phyloP scores from a whole-genome alignment of 2,329 filamentous ascomycete genomes.

The Chaetoscypha palmicola region DNA sequence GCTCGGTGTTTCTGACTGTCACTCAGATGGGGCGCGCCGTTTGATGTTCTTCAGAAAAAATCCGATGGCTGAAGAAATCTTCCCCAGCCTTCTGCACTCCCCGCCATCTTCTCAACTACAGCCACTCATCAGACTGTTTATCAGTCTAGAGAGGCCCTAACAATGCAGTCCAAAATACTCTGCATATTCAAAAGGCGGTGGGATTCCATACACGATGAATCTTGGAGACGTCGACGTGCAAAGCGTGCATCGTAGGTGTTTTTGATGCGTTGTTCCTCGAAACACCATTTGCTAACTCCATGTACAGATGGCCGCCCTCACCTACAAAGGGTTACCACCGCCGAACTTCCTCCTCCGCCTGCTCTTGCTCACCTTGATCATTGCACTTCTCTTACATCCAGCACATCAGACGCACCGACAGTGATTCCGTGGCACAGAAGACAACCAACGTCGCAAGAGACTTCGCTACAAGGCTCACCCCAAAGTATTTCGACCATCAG shows the following conservation, averaged over 20 bases:
- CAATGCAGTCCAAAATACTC: conserved; percentile 24
- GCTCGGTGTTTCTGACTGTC: too few relatives aligned
- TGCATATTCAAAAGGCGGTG: conserved; percentile 23
- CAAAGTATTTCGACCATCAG: conserved; percentile 13
- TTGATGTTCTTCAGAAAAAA: conserved; percentile 5
- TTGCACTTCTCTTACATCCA: conserved; percentile 23
- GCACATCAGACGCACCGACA: conserved; percentile 20
- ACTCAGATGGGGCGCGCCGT: not conserved
- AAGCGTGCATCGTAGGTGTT: conserved; percentile 23
- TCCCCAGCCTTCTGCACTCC: conserved; percentile 15
- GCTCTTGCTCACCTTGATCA: conserved; percentile 20
- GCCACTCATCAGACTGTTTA: conserved; percentile 21
- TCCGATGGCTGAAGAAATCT: conserved; percentile 15
- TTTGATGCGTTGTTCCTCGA: conserved; percentile 14
- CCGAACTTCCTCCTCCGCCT: conserved; percentile 20
- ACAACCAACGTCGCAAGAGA: conserved; percentile 19
- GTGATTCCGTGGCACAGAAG: conserved; percentile 26
- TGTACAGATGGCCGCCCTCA: conserved; percentile 20
- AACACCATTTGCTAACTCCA: conserved; percentile 7
- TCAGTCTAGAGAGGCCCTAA: conserved; percentile 15
- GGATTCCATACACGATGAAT: conserved; percentile 25
- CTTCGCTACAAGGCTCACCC: conserved; percentile 5
- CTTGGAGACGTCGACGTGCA: conserved; percentile 21
- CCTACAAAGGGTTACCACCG: conserved; percentile 17
- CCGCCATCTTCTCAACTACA: conserved; percentile 16